phyloP scores from a whole-genome alignment of 2,329 filamentous ascomycete species.

The Cladosporium sp. region DNA sequence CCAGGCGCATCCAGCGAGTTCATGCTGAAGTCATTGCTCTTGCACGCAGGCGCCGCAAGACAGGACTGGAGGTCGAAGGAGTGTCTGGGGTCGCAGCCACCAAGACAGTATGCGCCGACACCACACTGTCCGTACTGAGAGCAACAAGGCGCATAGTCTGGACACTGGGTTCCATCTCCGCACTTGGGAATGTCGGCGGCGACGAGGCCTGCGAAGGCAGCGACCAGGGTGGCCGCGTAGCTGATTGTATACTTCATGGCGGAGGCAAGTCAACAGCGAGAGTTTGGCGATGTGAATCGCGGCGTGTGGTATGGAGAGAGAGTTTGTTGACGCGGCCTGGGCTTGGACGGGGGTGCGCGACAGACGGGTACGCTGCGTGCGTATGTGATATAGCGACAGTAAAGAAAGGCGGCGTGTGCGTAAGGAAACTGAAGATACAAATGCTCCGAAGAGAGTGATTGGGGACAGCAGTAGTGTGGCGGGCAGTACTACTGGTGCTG shows the following conservation, averaged over 20 bases:
- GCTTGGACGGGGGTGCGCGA: neutral
- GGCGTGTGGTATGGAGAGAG: neutral
- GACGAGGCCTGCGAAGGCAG: slow-evolving; percentile 32
- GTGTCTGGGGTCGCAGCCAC: slow-evolving; percentile 86
- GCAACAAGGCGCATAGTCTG: slow-evolving; percentile 38
- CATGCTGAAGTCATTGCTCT: slow-evolving; percentile 73
- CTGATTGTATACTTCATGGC: slow-evolving; percentile 31
- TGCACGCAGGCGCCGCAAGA: slow-evolving; percentile 78
- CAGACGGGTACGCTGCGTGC: neutral
- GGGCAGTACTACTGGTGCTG: neutral
- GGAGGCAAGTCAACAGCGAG: neutral
- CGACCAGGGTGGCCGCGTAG: slow-evolving; percentile 34
- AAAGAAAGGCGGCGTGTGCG: neutral
- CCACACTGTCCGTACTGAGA: slow-evolving; percentile 83
- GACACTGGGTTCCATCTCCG: slow-evolving; percentile 34
- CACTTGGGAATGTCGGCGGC: slow-evolving; percentile 30
- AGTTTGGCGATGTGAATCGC: slow-evolving; percentile 4
- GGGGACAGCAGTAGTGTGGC: neutral
- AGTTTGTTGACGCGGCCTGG: slow-evolving; percentile 13
- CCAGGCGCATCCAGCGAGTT: slow-evolving; percentile 61
- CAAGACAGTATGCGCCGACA: slow-evolving; percentile 90
- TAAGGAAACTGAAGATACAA: neutral
- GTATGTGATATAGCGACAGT: neutral
- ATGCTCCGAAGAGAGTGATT: neutral
- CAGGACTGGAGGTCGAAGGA: slow-evolving; percentile 84